Evolutionary conservation across 768 basidiomycete genomes (phyloP), one percentile per base, ranked within the genome.

Genomic region (Boletus speciosus): DNA sequence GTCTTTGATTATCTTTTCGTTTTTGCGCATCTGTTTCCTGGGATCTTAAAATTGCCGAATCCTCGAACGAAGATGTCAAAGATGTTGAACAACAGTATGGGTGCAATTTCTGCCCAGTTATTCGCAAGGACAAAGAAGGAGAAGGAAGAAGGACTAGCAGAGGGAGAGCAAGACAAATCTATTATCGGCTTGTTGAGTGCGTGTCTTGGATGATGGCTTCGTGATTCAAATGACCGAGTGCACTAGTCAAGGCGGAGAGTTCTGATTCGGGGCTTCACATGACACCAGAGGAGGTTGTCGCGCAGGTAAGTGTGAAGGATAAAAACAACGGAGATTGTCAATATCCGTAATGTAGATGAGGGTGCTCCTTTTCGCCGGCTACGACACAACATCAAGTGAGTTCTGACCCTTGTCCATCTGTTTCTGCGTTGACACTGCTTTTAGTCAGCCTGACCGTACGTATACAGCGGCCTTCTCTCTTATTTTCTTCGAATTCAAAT

Each of bases 361-460:
- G 47, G 65, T 73, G 1, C 61, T 77, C 1, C 65, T 77, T 46
- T 52, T 76, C 29, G 69, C 69, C 25, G 76, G 76, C n/a, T 74
- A 76, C 52, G 74, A 76, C 55, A 75, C 75, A 10, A 74, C 74
- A 4, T 74, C 74, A 3, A 69, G 75, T 72, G 52, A 41, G 68
- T 47, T 42, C 2, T 2, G 8, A 21, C 4, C 29, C 6, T 25
- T 15, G 15, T 14, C 47, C 37, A 5, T 27, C 15, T 16, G 21
- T 43, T 31, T 15, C 25, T 39, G 3, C 5, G 2, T 27, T 55
- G 19, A 51, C 34, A 4, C 34, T 25, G 8, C 38, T 29, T 48
- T n/a, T 27, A 65, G 71, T 67, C 36, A 64, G 58, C 25, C 45
- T 72, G 19, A 67, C 65, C 2, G 66, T 66, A 37, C 19, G 61